Conservation (phyloP, 108 stramenopile species). For the Skeletonema potamos region DNA sequence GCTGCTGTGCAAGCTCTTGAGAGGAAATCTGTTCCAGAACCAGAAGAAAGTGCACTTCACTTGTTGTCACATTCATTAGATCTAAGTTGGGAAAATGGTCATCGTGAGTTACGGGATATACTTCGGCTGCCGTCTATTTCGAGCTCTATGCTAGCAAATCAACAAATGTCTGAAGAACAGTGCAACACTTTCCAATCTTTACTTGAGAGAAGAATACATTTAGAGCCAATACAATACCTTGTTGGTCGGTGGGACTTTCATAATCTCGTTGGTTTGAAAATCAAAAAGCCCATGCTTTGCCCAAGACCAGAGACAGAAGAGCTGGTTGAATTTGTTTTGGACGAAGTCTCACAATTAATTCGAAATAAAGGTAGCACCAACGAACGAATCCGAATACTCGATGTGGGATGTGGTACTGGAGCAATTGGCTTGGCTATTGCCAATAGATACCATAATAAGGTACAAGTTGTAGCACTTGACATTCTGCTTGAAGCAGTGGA, state of each 20-base stretch:
- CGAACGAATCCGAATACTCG: constrained; percentile 67
- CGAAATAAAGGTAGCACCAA: background rate
- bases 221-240: constrained; percentile 93
- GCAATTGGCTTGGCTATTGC: constrained; percentile 89
- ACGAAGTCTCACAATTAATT: constrained; percentile 32
- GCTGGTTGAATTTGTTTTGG: constrained; percentile 71
- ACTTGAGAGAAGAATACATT: constrained; percentile 54
- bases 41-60: constrained; percentile 62
- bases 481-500: constrained; percentile 70
- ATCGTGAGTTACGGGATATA: constrained; percentile 46
- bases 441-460: constrained; percentile 41
- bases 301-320: constrained; percentile 97
- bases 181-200: constrained; percentile 28
- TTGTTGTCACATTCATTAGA: constrained; percentile 60
- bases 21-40: constrained; percentile 53
- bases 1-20: constrained; percentile 47
- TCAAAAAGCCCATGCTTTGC: constrained; percentile 82
- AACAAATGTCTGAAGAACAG: constrained; percentile 46
- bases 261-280: constrained; percentile 55
- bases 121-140: constrained; percentile 7
- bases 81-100: constrained; percentile 63
- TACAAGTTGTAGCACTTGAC: constrained; percentile 80
- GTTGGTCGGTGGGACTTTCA: constrained; percentile 95
- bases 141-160: constrained; percentile 19
- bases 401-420: constrained; percentile 92